Percentiles rank a stretch among this genome's conserved stretches.
These are phyloP conservation scores for Fulvia fulva DNA, from an alignment of 2,329 filamentous ascomycete species.

Conservation along the genomic window DNA sequence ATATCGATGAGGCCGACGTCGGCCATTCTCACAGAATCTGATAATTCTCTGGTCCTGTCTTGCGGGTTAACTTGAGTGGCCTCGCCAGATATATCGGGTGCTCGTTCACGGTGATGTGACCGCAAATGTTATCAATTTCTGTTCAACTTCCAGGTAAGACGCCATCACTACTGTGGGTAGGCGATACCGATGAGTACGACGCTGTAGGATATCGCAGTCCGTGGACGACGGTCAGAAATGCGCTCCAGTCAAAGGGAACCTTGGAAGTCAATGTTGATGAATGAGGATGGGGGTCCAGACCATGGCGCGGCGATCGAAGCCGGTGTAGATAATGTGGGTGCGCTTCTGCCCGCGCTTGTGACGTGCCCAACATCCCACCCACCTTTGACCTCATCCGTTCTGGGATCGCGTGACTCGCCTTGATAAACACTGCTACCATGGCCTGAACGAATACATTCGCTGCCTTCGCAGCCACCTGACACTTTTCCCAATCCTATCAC, in stretches of 20 bases:
- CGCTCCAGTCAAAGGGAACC: constrained; percentile 9
- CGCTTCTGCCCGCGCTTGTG: not conserved
- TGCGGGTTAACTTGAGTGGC: too few relatives aligned
- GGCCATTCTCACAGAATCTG: not conserved
- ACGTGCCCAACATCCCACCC: not conserved
- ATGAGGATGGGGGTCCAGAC: not conserved
- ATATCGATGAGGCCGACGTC: constrained; percentile 6
- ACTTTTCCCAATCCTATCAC: not conserved
- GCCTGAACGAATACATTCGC: not conserved
- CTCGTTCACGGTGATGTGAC: too few relatives aligned
- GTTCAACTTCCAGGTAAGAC: not conserved
- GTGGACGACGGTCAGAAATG: not conserved
- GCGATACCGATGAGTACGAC: too few relatives aligned
- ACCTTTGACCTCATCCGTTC: not conserved
- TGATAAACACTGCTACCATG: not conserved
- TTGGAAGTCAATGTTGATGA: constrained; percentile 3
- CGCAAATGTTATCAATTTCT: not conserved
- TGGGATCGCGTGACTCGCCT: constrained; percentile 1
- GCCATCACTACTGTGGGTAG: not conserved
- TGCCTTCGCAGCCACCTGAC: constrained; percentile 8
- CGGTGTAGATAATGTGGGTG: too few relatives aligned
- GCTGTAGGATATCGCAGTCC: too few relatives aligned
- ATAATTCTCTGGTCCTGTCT: too few relatives aligned
- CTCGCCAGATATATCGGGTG: too few relatives aligned
- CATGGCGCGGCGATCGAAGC: not conserved